Base-by-base conservation (phyloP, 768 basidiomycete species). In the Phaeotremella skinneri region DNA sequence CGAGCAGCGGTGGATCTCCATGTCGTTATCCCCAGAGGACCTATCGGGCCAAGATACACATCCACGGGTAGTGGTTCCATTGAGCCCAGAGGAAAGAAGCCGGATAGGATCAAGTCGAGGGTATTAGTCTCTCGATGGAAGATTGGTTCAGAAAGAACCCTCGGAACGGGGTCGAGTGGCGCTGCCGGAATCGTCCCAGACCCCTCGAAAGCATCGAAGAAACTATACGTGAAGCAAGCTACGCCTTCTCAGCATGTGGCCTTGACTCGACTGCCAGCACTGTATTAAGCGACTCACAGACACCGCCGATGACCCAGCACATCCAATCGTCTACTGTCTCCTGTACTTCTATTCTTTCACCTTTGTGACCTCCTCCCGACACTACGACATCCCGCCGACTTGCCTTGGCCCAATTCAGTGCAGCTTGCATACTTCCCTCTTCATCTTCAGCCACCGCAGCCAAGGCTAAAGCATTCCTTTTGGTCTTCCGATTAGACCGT, bases 271-370 rank as follows among this genome's bases (percentile, higher is more conserved):
- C 27, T 30, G 29, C 27, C n/a, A 56, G 6, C 29, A 17, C 4
- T 27, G 42, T 21, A 41, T 51, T 49, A 21, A 32, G 49, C 21
- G 21, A 69, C 61, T 77, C 78, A 92, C 92, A 90, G 52, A 94
- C 92, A 37, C 92, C 90, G 64, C 91, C 90, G 67, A 96, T 92
- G 13, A 90, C 91, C 92, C 92, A 96, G 70, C 89, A 91, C 57
- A 93, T 79, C 80, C 91, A 93, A 73, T 96, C 92, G 73, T 96
- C 91, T 4, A 96, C 89, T 76, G 91, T 89, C 67, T 94, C 91
- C 23, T 85, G 87, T 4, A 53, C 47, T 13, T 58, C 59, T 4
- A 16, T 54, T 25, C 23, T 31, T 26, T n/a, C 48, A 13, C 2
- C 23, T 13, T 21, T 29, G 14, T 29, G 23, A 34, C 25, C 29